These are phyloP conservation scores for Epipyxis sp. DNA, from an alignment of 108 stramenopile species.

Conservation along the genomic window DNA sequence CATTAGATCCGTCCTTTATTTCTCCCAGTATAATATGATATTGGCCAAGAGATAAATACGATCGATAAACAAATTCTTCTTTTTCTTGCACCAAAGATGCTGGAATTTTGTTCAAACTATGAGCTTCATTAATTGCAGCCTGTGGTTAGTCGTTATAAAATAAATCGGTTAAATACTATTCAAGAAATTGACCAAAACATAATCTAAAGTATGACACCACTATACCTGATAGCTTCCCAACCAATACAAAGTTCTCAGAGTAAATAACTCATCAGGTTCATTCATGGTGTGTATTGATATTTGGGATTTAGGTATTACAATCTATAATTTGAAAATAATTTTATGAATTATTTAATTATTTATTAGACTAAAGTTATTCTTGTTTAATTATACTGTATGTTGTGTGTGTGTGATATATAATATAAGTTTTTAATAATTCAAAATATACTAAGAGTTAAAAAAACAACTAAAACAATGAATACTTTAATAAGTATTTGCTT, in stretches of 20 bases:
- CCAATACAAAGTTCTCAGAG: conserved; percentile 93
- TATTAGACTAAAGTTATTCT: too few relatives aligned
- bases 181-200: neutral
- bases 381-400: too few relatives aligned
- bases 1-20: conserved; percentile 43
- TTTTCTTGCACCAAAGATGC: conserved; percentile 58
- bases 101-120: conserved; percentile 5
- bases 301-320: too few relatives aligned
- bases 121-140: conserved; percentile 38
- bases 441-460: too few relatives aligned
- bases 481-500: too few relatives aligned
- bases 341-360: too few relatives aligned
- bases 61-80: conserved; percentile 82
- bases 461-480: too few relatives aligned
- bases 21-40: conserved; percentile 71
- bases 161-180: neutral
- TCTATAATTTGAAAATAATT: too few relatives aligned
- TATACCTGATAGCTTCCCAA: conserved; percentile 82
- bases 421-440: too few relatives aligned
- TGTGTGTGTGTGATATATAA: too few relatives aligned
- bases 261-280: conserved; percentile 97
- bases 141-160: conserved; percentile 19
- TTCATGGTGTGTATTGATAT: too few relatives aligned
- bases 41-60: conserved; percentile 74
- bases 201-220: conserved; percentile 60